Conservation (phyloP, 768 basidiomycete genomes). For the Grammothele lineata region DNA sequence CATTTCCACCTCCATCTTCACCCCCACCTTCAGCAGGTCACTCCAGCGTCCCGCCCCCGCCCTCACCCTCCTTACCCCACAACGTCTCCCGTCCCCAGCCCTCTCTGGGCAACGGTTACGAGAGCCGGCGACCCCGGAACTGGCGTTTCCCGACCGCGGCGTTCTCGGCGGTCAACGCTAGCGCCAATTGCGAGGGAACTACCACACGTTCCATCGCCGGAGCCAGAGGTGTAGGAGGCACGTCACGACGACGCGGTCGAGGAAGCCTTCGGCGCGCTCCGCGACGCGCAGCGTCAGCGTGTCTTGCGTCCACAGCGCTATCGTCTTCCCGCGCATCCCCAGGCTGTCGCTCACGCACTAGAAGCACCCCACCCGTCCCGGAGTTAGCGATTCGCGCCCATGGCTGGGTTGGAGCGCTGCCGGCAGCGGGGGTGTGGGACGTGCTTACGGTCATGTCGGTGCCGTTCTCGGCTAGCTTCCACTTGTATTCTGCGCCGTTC, state of each 20-base stretch:
- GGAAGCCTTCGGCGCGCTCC: conserved; percentile 33
- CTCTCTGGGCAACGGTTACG: too few relatives aligned
- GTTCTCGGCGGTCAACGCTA: too few relatives aligned
- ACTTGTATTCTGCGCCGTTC: conserved; percentile 48
- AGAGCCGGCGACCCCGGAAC: too few relatives aligned
- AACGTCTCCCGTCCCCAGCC: too few relatives aligned
- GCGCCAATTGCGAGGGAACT: too few relatives aligned
- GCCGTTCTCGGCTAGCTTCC: conserved; percentile 45
- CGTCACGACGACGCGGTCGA: conserved; percentile 51
- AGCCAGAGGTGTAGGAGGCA: conserved; percentile 52
- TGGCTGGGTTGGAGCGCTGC: too few relatives aligned
- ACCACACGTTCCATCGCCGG: conserved; percentile 41
- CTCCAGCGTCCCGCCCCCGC: too few relatives aligned
- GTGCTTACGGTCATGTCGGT: conserved; percentile 41
- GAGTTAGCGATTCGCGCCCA: too few relatives aligned
- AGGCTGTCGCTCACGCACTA: conserved; percentile 47
- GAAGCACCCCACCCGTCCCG: too few relatives aligned
- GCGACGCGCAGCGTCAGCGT: conserved; percentile 37
- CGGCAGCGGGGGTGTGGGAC: too few relatives aligned
- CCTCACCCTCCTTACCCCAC: too few relatives aligned
- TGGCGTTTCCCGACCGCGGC: too few relatives aligned
- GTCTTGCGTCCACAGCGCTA: conserved; percentile 44
- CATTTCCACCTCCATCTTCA: not conserved
- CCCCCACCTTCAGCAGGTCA: not conserved
- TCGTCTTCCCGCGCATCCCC: conserved; percentile 36